Evolutionary conservation across 345 rosid genomes (phyloP), one percentile per base, ranked within the genome.

Genomic region (Garcia nutans): DNA sequence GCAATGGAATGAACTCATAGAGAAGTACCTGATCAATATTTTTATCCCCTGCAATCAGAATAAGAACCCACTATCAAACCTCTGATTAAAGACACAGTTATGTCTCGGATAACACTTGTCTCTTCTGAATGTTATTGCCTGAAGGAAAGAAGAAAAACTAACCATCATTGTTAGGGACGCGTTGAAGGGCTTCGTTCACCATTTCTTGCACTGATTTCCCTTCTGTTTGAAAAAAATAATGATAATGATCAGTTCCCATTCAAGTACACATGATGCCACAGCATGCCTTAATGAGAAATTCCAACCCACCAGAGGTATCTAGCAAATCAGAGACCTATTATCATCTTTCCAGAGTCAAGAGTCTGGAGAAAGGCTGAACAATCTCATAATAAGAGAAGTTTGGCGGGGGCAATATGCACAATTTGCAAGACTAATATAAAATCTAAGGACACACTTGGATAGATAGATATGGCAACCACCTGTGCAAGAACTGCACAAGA

Each of bases 191-290:
- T 83, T 96, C 98, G 75, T 92, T 74, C 79, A 93, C 99, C 99
- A 96, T 96, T 83, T 96, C 87, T 86, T 96, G 89, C 75, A 96
- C 98, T 4, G 99, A 89, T 77, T 93, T 93, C 76, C 99, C 99
- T 81, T 96, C 99, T 96, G 93, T 42, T 63, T 59, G 77, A 77
- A 56, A 65, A 65, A 22, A 62, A 62, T n/a, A n/a, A n/a, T n/a
- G n/a, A n/a, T n/a, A n/a, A n/a, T n/a, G 58, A 74, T 65, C 60
- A 81, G 65, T 64, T 59, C 28, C 61, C 62, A 72, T 33, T 58
- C 66, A 72, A 76, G 55, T 45, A 20, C n/a, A 56, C 22, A 70
- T 11, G 20, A 71, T 42, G 33, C 33, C 62, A 52, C 44, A 28
- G 50, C 55, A 41, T 28, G 28, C 26, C 67, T 57, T 73, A 68